These are phyloP conservation scores for Fusarium sp. DNA, from an alignment of 2,329 filamentous ascomycete genomes.

Conservation along the genomic window DNA sequence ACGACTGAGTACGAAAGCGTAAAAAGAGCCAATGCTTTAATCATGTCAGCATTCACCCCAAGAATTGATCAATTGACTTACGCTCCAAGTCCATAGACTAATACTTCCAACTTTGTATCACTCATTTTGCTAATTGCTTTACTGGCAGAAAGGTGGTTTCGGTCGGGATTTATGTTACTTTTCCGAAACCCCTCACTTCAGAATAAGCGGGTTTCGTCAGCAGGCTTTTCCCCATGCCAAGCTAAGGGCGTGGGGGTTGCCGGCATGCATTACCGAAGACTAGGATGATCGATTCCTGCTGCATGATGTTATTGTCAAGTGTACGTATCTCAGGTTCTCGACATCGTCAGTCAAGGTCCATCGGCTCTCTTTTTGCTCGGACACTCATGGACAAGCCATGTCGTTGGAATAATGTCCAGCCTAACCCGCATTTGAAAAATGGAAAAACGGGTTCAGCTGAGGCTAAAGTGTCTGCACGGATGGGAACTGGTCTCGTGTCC, in stretches of 20 bases:
- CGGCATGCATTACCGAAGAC: neutral
- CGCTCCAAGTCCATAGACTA: conserved; percentile 66
- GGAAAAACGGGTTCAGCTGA: neutral
- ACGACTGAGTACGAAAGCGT: conserved; percentile 63
- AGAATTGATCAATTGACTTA: conserved; percentile 45
- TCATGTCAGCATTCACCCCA: neutral
- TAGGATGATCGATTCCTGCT: neutral
- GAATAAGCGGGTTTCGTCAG: neutral
- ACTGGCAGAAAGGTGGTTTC: neutral
- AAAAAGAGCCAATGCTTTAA: conserved; percentile 66
- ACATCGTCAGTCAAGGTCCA: too few relatives aligned
- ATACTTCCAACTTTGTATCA: conserved; percentile 45
- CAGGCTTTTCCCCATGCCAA: neutral
- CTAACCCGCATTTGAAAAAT: neutral
- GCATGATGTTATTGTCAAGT: neutral
- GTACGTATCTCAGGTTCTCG: too few relatives aligned
- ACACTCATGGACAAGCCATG: neutral
- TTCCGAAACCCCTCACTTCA: conserved; percentile 9
- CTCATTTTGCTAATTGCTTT: conserved; percentile 47
- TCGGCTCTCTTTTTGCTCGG: too few relatives aligned
- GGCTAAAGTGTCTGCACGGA: too few relatives aligned
- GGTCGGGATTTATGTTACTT: neutral
- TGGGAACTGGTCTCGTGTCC: too few relatives aligned
- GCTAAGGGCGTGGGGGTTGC: neutral
- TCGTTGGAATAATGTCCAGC: neutral